Percentiles rank a stretch among this genome's conserved stretches.
phyloP scores from a whole-genome alignment of 176 grass and related monocot genomes.

The Saccharum spontaneum region DNA sequence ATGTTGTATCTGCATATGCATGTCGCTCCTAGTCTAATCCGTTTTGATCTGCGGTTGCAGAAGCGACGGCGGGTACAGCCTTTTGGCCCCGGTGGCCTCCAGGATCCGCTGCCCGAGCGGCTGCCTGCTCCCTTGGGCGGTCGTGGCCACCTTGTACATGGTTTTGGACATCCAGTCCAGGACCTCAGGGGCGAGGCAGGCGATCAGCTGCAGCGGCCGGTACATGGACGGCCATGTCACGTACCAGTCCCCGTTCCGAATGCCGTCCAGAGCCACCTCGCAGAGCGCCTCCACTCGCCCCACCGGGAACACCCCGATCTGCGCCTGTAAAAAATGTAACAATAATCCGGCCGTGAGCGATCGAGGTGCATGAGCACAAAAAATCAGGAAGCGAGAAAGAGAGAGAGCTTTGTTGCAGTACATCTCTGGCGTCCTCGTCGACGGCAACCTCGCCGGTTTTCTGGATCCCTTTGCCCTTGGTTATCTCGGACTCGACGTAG shows the following conservation, averaged over 20 bases:
- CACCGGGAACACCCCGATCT: slow-evolving; percentile 50
- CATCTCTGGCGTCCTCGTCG: slow-evolving; percentile 45
- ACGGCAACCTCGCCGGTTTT: slow-evolving; percentile 40
- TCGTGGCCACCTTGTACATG: slow-evolving; percentile 21
- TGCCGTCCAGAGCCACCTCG: slow-evolving; percentile 24
- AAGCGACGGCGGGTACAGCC: background rate
- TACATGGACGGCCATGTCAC: slow-evolving; percentile 56
- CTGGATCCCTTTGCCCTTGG: slow-evolving; percentile 51
- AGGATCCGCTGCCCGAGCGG: slow-evolving; percentile 39
- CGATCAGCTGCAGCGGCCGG: slow-evolving; percentile 40
- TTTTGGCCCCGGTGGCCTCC: slow-evolving; percentile 31
- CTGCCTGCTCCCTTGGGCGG: background rate
- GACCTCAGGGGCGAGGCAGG: slow-evolving; percentile 38
- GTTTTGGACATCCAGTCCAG: slow-evolving; percentile 10
- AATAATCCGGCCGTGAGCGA: background rate
- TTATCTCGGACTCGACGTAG: slow-evolving; percentile 54
- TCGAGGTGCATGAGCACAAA: background rate
- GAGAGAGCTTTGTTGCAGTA: background rate
- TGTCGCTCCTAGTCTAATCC: background rate
- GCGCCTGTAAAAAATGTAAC: slow-evolving; percentile 25
- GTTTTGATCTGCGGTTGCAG: slow-evolving; percentile 4
- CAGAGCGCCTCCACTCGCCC: slow-evolving; percentile 45
- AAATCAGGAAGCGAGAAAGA: too few species aligned
- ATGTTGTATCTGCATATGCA: too few species aligned
- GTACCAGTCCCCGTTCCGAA: slow-evolving; percentile 43